Conservation (phyloP, 257 asterid species). For the Lycium barbarum region DNA sequence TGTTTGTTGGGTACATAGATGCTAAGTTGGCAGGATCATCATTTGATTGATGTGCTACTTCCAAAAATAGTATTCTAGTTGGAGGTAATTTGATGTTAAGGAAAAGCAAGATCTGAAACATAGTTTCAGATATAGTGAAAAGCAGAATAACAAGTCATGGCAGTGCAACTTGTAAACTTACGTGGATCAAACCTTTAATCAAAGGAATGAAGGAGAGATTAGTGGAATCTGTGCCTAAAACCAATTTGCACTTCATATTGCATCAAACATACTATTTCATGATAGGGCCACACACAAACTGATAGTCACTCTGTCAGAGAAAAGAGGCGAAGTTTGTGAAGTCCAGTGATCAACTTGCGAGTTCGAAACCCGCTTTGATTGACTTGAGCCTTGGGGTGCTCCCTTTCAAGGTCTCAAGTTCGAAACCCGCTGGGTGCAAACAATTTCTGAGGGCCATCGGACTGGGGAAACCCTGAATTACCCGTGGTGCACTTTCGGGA, state of each 20-base stretch:
- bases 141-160: neutral
- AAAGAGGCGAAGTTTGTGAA: neutral
- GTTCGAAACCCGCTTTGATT: no score
- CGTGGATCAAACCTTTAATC: neutral
- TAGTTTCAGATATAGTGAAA: neutral
- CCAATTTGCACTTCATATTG: neutral
- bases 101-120: neutral
- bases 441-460: no score
- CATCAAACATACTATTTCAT: neutral
- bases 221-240: neutral
- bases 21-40: neutral
- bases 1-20: neutral
- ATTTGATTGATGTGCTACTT: neutral
- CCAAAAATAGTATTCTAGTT: neutral
- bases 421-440: no score
- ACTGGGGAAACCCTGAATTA: no score
- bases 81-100: neutral
- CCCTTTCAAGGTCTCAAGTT: no score
- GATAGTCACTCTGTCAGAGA: neutral
- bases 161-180: neutral
- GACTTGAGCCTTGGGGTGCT: no score
- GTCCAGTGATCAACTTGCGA: neutral
- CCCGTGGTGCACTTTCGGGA: no score
- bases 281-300: neutral
- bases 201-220: neutral